Conservation (phyloP, 371 early-diverging fungal genomes). For the Saksenaea oblongispora region DNA sequence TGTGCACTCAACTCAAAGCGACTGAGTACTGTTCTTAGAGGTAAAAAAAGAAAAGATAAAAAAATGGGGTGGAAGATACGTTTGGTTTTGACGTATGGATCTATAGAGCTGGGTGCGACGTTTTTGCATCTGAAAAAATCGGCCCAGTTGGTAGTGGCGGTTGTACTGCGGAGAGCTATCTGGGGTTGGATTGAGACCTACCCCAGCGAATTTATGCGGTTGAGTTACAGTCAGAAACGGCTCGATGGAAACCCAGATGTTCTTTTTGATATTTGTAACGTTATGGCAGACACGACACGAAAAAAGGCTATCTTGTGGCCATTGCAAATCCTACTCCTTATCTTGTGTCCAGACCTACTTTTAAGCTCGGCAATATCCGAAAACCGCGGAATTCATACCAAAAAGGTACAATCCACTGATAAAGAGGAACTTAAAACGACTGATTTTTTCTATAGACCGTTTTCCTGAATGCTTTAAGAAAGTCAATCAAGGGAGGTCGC, state of each 20-base stretch:
- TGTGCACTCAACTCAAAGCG: slow-evolving; percentile 73
- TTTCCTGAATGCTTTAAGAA: slow-evolving; percentile 70
- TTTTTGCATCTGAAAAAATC: slow-evolving; percentile 70
- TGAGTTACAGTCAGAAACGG: slow-evolving; percentile 71
- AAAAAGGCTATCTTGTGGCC: slow-evolving; percentile 82
- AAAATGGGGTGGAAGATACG: neutral
- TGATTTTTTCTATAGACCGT: slow-evolving; percentile 39
- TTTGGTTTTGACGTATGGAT: slow-evolving; percentile 4
- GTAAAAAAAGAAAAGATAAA: slow-evolving; percentile 28
- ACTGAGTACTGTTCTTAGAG: slow-evolving; percentile 66
- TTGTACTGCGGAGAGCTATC: slow-evolving; percentile 73
- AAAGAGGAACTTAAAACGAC: neutral
- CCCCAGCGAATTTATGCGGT: slow-evolving; percentile 73
- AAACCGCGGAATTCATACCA: slow-evolving; percentile 31
- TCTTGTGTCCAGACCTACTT: slow-evolving; percentile 78
- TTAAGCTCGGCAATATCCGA: slow-evolving; percentile 50
- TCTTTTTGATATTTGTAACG: slow-evolving; percentile 75
- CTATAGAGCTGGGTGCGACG: slow-evolving; percentile 61
- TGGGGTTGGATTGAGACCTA: slow-evolving; percentile 91
- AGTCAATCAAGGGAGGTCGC: slow-evolving; percentile 59
- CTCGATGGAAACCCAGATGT: slow-evolving; percentile 78
- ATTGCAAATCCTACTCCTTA: slow-evolving; percentile 76
- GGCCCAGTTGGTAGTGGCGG: slow-evolving; percentile 69
- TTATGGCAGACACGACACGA: slow-evolving; percentile 69
- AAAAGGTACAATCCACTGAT: slow-evolving; percentile 33